A percentile compares a stretch with the other conserved stretches of the same genome.
phyloP scores from a whole-genome alignment of 176 grass and related monocot species.

The Pontederia crassipes region DNA sequence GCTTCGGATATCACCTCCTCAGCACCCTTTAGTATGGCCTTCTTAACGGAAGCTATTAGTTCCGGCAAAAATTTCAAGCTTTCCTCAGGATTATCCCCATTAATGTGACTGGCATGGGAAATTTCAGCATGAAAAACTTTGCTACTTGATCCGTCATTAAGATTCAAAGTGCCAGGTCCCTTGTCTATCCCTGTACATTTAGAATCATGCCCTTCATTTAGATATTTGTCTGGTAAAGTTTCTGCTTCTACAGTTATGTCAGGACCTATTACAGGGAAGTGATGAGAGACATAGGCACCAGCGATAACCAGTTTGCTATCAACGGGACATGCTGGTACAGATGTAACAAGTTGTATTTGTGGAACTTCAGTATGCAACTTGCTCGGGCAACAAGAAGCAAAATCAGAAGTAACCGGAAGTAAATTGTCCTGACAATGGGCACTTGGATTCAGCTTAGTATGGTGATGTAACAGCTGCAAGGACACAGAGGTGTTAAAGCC shows the following conservation, averaged over 20 bases:
- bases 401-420: constrained; percentile 31
- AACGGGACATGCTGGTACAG: constrained; percentile 24
- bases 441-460: constrained; percentile 39
- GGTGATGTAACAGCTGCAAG: constrained; percentile 26
- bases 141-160: constrained; percentile 15
- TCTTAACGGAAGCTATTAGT: constrained; percentile 63
- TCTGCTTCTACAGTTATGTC: constrained; percentile 20
- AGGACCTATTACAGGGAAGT: constrained; percentile 19
- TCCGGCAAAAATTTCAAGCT: constrained; percentile 49
- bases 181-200: constrained; percentile 3
- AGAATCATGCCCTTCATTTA: constrained; percentile 22
- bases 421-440: constrained; percentile 26
- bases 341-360: not conserved
- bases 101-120: constrained; percentile 24
- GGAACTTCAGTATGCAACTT: constrained; percentile 27
- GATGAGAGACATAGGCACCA: constrained; percentile 21
- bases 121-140: constrained; percentile 20
- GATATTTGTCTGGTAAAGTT: constrained; percentile 22
- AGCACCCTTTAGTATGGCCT: constrained; percentile 43
- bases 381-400: constrained; percentile 28
- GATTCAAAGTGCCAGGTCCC: constrained; percentile 20
- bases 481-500: constrained; percentile 41
- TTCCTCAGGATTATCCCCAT: constrained; percentile 31
- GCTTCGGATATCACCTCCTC: constrained; percentile 23
- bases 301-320: constrained; percentile 26